phyloP scores from a whole-genome alignment of 202 grass and related monocot species.

The Zizania palustris region DNA sequence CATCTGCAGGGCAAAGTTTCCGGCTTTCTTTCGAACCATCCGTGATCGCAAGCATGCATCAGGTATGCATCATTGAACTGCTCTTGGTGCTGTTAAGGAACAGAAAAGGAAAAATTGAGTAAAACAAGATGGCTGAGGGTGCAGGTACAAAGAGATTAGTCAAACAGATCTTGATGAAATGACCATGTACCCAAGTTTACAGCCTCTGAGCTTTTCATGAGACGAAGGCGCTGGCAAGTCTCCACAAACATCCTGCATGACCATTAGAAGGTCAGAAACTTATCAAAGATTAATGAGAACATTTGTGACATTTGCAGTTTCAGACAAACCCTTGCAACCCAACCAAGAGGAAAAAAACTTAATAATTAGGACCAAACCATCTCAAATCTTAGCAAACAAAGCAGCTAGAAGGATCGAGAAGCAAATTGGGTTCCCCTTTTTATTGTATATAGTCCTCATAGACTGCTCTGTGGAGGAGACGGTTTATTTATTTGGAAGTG shows the following conservation, averaged over 20 bases:
- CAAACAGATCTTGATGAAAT: neutral
- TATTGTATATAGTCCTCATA: constrained; percentile 13
- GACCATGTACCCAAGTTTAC: constrained; percentile 65
- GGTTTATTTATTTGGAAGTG: constrained; percentile 3
- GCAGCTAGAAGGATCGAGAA: constrained; percentile 34
- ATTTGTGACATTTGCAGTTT: neutral
- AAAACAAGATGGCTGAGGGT: neutral
- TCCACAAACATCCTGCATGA: constrained; percentile 84
- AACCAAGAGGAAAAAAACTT: constrained; percentile 2
- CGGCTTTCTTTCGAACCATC: constrained; percentile 33
- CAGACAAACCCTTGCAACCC: neutral
- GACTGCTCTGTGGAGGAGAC: neutral
- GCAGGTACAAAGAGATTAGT: neutral
- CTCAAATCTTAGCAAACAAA: neutral
- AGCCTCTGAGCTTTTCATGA: constrained; percentile 89
- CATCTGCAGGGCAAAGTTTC: constrained; percentile 39
- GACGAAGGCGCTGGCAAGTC: constrained; percentile 76
- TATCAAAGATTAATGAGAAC: neutral
- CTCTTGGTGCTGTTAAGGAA: constrained; percentile 63
- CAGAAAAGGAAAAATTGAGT: constrained; percentile 30
- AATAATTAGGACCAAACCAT: neutral
- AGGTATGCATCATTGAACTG: constrained; percentile 38
- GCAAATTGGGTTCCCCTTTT: constrained; percentile 18
- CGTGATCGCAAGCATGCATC: no score
- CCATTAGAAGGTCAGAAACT: constrained; percentile 30